A percentile compares a stretch with the other conserved stretches of the same genome.
Conservation (phyloP, 2,329 filamentous ascomycete species). For the Alternaria burnsii region DNA sequence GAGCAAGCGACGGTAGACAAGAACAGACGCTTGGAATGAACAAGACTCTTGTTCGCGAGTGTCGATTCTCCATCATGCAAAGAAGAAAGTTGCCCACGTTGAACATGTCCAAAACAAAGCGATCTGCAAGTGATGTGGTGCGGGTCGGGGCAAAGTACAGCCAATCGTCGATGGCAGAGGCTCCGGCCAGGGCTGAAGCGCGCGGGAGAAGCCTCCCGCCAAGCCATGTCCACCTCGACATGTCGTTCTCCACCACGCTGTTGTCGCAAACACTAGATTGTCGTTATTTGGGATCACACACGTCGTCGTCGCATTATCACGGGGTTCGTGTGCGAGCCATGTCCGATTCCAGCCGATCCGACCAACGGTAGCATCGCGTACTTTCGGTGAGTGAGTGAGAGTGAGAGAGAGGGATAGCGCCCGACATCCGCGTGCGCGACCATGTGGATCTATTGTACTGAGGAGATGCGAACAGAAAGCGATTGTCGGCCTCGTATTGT, state of each 20-base stretch:
- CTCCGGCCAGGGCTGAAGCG: conserved; percentile 9
- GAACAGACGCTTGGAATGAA: neutral
- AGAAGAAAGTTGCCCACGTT: neutral
- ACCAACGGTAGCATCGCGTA: conserved; percentile 23
- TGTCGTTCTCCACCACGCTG: conserved; percentile 4
- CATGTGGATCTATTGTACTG: conserved; percentile 13
- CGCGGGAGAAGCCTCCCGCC: conserved; percentile 15
- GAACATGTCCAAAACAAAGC: neutral
- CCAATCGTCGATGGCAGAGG: conserved; percentile 9
- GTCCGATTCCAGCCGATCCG: conserved; percentile 36
- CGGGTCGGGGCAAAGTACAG: conserved; percentile 5
- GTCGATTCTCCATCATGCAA: neutral
- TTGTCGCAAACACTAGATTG: conserved; percentile 14
- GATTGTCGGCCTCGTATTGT: conserved; percentile 4
- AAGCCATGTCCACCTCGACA: conserved; percentile 16
- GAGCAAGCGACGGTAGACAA: neutral
- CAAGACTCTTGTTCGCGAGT: neutral
- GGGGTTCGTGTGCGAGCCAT: conserved; percentile 33
- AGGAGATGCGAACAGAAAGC: conserved; percentile 6
- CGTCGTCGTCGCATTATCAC: neutral
- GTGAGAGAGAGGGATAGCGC: conserved; percentile 27
- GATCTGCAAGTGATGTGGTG: conserved; percentile 3
- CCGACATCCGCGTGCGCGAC: conserved; percentile 11
- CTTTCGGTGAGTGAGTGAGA: conserved; percentile 16
- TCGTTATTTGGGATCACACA: neutral